Conservation (phyloP, 257 asterid genomes). For the Paraleonurus japonicus region DNA sequence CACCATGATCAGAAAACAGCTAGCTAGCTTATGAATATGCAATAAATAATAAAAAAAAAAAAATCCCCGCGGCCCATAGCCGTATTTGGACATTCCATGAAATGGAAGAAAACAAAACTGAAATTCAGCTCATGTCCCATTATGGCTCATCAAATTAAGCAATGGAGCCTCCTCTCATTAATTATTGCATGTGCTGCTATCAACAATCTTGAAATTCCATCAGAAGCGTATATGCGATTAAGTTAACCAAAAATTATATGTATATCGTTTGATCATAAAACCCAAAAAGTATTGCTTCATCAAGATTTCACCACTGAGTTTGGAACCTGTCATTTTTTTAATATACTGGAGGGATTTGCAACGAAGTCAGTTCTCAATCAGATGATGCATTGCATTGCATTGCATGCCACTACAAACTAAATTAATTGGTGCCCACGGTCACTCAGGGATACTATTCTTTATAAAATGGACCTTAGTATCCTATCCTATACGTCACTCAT, state of each 20-base stretch:
- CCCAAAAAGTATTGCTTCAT: constrained; percentile 40
- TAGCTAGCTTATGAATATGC: not conserved
- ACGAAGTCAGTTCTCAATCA: constrained; percentile 30
- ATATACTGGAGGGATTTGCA: not conserved
- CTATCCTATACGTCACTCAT: not conserved
- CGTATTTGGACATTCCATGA: constrained; percentile 25
- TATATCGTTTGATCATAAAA: constrained; percentile 25
- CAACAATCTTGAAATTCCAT: constrained; percentile 29
- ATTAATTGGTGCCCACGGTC: not conserved
- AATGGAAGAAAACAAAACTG: constrained; percentile 48
- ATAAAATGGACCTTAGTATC: not conserved
- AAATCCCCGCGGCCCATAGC: not conserved
- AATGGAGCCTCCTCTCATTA: constrained; percentile 56
- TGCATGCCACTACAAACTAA: not conserved
- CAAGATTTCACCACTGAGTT: constrained; percentile 28
- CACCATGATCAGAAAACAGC: too few relatives aligned
- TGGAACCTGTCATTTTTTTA: constrained; percentile 32
- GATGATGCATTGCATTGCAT: too few relatives aligned
- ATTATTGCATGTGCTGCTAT: constrained; percentile 81
- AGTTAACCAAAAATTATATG: constrained; percentile 8
- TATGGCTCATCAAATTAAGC: constrained; percentile 49
- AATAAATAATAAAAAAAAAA: not conserved
- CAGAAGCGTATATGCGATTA: too few relatives aligned
- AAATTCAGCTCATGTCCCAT: constrained; percentile 42
- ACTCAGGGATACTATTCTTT: too few relatives aligned